phyloP scores from a whole-genome alignment of 805 yeast species.

The Candida montana region DNA sequence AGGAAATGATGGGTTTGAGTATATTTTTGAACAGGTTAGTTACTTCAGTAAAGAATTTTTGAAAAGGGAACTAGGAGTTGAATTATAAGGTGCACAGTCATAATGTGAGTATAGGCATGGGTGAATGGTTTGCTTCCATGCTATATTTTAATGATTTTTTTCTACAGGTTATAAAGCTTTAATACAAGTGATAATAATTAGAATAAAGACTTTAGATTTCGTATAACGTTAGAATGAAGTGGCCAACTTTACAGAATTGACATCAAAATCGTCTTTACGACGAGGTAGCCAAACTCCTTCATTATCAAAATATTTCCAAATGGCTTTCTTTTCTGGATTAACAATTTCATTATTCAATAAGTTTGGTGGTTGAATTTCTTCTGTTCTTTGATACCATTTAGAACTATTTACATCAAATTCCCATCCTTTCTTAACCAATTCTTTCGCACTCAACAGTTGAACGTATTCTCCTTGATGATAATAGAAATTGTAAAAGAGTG shows the following conservation, averaged over 20 bases:
- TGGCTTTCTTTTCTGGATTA: slow-evolving; percentile 36
- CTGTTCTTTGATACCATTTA: slow-evolving; percentile 78
- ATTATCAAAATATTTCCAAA: slow-evolving; percentile 82
- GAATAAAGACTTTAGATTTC: too few relatives aligned
- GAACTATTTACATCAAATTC: slow-evolving; percentile 61
- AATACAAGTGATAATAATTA: too few relatives aligned
- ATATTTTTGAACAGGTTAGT: slow-evolving; percentile 64
- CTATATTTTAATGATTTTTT: too few relatives aligned
- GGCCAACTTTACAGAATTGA: slow-evolving; percentile 17
- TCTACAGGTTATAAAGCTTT: too few relatives aligned
- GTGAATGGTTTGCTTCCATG: too few relatives aligned
- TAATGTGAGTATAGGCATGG: too few relatives aligned
- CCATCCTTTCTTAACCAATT: slow-evolving; percentile 80
- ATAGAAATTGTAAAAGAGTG: slow-evolving; percentile 88
- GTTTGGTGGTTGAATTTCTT: slow-evolving; percentile 27
- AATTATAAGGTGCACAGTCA: too few relatives aligned
- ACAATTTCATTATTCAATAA: slow-evolving; percentile 25
- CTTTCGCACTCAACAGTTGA: slow-evolving; percentile 75
- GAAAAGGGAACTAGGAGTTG: slow-evolving; percentile 35
- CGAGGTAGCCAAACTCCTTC: slow-evolving; percentile 65
- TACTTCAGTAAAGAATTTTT: slow-evolving; percentile 75
- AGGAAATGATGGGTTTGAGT: slow-evolving; percentile 76
- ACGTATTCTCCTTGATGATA: slow-evolving; percentile 67
- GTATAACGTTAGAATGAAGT: slow-evolving; percentile 4
- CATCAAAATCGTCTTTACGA: slow-evolving; percentile 52